Evolutionary conservation across 306 rosid species (phyloP).

Genomic region (Citrullus amarus): DNA sequence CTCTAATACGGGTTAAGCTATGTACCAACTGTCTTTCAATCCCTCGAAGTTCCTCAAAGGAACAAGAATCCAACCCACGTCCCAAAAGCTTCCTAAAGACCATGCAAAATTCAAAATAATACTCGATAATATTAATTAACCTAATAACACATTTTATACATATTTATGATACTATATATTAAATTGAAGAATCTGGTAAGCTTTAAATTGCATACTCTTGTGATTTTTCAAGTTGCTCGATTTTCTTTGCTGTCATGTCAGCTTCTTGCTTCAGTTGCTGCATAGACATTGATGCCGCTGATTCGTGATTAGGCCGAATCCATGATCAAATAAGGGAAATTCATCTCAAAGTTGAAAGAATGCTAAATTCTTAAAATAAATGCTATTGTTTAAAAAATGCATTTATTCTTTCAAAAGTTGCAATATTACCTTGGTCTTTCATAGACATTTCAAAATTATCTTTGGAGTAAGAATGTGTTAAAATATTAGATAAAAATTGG

Average conservation of each 20-base stretch:
- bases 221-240: constrained; percentile 40
- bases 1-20: constrained; percentile 31
- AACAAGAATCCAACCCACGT: constrained; percentile 26
- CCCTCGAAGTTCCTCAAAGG: constrained; percentile 34
- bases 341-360: no score
- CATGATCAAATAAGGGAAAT: background rate
- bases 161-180: background rate
- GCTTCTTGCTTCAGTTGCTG: constrained; percentile 46
- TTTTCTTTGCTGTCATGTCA: constrained; percentile 28
- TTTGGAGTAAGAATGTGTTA: no score
- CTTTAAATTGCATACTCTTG: constrained; percentile 23
- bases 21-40: constrained; percentile 26
- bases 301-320: no score
- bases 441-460: no score
- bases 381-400: no score
- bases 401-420: no score
- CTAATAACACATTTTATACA: background rate
- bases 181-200: background rate
- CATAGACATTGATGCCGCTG: background rate
- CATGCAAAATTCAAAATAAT: background rate
- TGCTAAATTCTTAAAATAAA: no score
- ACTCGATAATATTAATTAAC: background rate
- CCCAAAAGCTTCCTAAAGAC: constrained; percentile 52
- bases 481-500: no score
- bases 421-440: no score